Percentiles rank a stretch among this genome's conserved stretches.
Evolutionary conservation across 805 yeast species (phyloP).

Genomic region (Debaryomyces hansenii): DNA sequence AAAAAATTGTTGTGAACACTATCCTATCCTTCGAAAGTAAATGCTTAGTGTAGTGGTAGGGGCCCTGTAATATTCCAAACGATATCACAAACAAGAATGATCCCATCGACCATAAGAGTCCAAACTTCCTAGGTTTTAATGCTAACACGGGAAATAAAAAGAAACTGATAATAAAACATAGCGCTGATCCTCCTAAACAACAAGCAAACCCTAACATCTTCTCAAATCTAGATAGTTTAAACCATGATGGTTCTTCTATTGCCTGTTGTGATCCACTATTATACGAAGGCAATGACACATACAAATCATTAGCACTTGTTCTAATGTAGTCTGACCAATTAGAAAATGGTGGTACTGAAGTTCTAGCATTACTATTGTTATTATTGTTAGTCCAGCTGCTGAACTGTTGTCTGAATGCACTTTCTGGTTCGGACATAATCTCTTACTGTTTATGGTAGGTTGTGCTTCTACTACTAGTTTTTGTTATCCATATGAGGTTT

Average conservation of each 20-base stretch:
- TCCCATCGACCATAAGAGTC: slow-evolving; percentile 88
- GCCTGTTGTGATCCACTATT: slow-evolving; percentile 31
- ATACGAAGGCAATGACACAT: slow-evolving; percentile 64
- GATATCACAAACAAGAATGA: slow-evolving; percentile 82
- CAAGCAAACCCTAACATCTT: slow-evolving; percentile 73
- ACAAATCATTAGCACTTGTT: slow-evolving; percentile 53
- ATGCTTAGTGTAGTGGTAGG: slow-evolving; percentile 74
- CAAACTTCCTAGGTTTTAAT: slow-evolving; percentile 87
- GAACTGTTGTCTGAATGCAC: slow-evolving; percentile 33
- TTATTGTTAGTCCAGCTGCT: slow-evolving; percentile 26
- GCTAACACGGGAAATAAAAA: slow-evolving; percentile 88
- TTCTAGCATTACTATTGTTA: slow-evolving; percentile 6
- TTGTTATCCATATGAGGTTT: no score
- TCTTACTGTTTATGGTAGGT: not conserved
- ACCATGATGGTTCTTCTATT: slow-evolving; percentile 73
- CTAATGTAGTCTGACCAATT: slow-evolving; percentile 47
- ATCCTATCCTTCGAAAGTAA: slow-evolving; percentile 73
- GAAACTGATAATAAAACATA: slow-evolving; percentile 80
- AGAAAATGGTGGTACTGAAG: slow-evolving; percentile 28
- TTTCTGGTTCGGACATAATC: slow-evolving; percentile 31
- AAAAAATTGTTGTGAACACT: slow-evolving; percentile 77
- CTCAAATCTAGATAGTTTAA: slow-evolving; percentile 73
- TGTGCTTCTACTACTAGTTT: no score
- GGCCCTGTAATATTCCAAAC: slow-evolving; percentile 92
- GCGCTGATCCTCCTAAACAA: slow-evolving; percentile 72